These are phyloP conservation scores for Papiliotrema nemorosa DNA, from an alignment of 1,284 basidiomycete species.

Conservation along the genomic window DNA sequence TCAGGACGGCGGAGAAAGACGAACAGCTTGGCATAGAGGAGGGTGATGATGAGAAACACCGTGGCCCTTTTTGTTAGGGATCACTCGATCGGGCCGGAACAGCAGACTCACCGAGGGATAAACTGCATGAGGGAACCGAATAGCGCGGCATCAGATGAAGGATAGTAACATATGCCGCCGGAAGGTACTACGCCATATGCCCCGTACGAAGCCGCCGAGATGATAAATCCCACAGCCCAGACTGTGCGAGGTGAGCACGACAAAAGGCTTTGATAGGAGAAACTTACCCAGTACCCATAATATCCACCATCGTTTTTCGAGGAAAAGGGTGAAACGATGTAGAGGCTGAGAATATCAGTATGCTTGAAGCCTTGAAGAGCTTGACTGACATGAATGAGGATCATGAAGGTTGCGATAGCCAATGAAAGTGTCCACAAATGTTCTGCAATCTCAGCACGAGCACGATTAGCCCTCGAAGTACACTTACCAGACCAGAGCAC, in stretches of 20 bases:
- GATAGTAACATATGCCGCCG: slow-evolving; percentile 46
- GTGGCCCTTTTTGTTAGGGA: slow-evolving; percentile 23
- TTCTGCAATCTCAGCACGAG: slow-evolving; percentile 19
- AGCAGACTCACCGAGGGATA: slow-evolving; percentile 37
- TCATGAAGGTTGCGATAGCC: slow-evolving; percentile 48
- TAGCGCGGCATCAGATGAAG: slow-evolving; percentile 35
- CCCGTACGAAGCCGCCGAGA: background rate
- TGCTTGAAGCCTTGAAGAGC: background rate
- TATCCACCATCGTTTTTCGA: slow-evolving; percentile 45
- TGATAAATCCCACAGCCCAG: slow-evolving; percentile 30
- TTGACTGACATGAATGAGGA: slow-evolving; percentile 42
- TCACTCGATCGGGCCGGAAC: background rate
- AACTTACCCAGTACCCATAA: slow-evolving; percentile 32
- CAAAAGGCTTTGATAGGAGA: background rate
- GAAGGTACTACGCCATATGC: slow-evolving; percentile 39
- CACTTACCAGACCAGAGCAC: slow-evolving; percentile 41
- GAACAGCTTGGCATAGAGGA: slow-evolving; percentile 48
- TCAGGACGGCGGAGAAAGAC: slow-evolving; percentile 50
- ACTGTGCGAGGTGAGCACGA: slow-evolving; percentile 26
- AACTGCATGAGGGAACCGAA: slow-evolving; percentile 49
- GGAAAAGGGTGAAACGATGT: slow-evolving; percentile 32
- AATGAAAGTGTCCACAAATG: slow-evolving; percentile 49
- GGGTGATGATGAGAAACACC: slow-evolving; percentile 43
- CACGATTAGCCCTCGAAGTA: background rate
- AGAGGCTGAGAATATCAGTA: slow-evolving; percentile 32